Base-by-base conservation (phyloP, 169 alveolate genomes). In the Blepharisma undulans region DNA sequence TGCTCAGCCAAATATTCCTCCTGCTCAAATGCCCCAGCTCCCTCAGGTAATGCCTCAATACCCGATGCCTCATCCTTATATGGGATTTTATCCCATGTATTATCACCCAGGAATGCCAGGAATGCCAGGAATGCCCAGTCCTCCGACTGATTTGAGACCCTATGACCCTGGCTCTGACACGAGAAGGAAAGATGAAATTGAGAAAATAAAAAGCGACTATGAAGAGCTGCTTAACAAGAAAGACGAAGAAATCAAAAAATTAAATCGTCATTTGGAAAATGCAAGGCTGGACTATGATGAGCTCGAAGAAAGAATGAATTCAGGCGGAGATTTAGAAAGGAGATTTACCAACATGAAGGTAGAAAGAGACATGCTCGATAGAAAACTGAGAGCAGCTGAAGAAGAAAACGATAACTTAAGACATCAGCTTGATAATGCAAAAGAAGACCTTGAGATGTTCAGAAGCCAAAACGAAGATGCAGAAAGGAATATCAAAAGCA, bases 291-390 rank as follows among this genome's bases (percentile, higher is more conserved):
- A 82, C 76, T 59, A 25, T 82, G 36, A 21, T 21, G 89, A 82
- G 22, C 76, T 82, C 8, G 89, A 82, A 82, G 89, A 82, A 34
- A 82, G 60, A 30, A 21, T 82, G 22, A 33, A 22, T 25, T 22
- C 33, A 21, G 25, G 29, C 0, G 72, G 36, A 22, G 89, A 82
- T n/a, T 3, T 82, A 22, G 89, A 82, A 48, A 82, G 89, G 34
- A 82, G 89, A 30, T 22, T 82, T 4, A 82, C 27, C 22, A 82
- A 82, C 32, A 21, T 82, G 25, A 21, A 74, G 27, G 30, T 21
- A 19, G 89, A 82, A 82, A 82, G 34, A 34, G 89, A 82, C 22
- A 82, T 48, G 78, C 76, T 36, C 10, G 89, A 82, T 12, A 33
- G 89, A n/a, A 82, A 82, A 82, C 22, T 59, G 27, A 33, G 89